Conservation (phyloP, 805 yeast genomes). For the Brettanomyces sp. region DNA sequence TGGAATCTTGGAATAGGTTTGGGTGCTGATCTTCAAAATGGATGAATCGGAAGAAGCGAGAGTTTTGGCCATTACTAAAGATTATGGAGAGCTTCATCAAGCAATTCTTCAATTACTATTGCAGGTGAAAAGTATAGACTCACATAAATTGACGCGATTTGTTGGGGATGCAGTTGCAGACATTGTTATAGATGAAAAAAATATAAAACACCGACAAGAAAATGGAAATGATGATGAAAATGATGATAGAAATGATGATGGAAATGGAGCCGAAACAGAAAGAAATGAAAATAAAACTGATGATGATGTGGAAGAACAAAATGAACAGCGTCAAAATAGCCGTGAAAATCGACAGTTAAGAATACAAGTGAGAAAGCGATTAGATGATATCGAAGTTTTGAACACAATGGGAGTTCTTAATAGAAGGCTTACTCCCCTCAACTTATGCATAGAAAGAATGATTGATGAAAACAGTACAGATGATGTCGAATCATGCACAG, state of each 20-base stretch:
- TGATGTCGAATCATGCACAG: background rate
- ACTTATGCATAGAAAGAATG: background rate
- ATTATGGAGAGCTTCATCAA: background rate
- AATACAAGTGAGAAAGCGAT: too few species aligned
- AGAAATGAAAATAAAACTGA: background rate
- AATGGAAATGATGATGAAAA: too few species aligned
- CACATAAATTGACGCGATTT: background rate
- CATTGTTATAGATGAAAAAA: background rate
- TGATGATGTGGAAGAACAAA: background rate
- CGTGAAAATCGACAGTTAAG: background rate
- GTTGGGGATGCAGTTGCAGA: background rate
- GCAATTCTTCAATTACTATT: slow-evolving; percentile 1
- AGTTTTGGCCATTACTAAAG: too few species aligned
- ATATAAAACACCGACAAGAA: too few species aligned
- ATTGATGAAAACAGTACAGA: slow-evolving; percentile 1
- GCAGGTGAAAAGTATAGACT: too few species aligned
- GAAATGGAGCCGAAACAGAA: too few species aligned
- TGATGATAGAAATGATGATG: too few species aligned
- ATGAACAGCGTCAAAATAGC: background rate
- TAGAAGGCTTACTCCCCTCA: background rate
- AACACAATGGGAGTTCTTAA: background rate
- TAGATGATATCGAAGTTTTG: too few species aligned
- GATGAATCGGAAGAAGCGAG: too few species aligned
- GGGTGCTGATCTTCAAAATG: too few species aligned
- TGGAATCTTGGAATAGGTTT: too few species aligned